Base-by-base conservation (phyloP, 2,329 filamentous ascomycete genomes). In the Ciborinia camelliae region DNA sequence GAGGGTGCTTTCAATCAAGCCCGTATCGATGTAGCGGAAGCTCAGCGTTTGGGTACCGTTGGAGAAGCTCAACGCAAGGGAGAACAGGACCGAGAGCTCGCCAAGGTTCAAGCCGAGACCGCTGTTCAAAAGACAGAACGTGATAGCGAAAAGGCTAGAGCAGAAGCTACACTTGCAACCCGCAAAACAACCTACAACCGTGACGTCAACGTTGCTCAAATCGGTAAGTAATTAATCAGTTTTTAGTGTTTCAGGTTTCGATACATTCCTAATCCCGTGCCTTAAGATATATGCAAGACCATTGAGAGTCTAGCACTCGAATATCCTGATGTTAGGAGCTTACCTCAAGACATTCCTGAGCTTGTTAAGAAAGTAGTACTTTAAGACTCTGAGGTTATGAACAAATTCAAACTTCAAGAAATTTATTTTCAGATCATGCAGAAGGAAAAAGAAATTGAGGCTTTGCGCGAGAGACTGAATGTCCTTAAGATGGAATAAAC, bases 101-200 rank as follows among this genome's bases (percentile, higher is more conserved):
- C 91, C 71, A 94, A 92, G 80, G 96, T 96, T 78, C 86, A 93
- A 76, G 91, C 91, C 69, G 87, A 91, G 71, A 96, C 91, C 0
- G 63, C 63, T 12, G 63, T 95, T 1, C 84, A 91, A 67, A 92
- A 94, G 79, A 95, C 91, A 0, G 87, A 94, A 74, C 87, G 91
- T 58, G 92, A 94, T 74, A 88, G 89, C 53, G 90, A 95, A 78
- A 91, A 91, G 67, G 90, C 90, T 2, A 78, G 84, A 54, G 92
- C 92, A 51, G 91, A 95, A 74, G 90, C 91, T 14, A 86, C 87
- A 63, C 84, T 96, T 62, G 84, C 86, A 45, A 91, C 88, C 23
- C 83, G 86, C 70, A 87, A 92, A 77, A 89, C 90, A 1, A 83
- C 84, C 60, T 87, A 95, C 65, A 83, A 86, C 69, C 85, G 89